Conservation (phyloP, 2,329 filamentous ascomycete genomes). For the Mycosphaerelloides madeirae region DNA sequence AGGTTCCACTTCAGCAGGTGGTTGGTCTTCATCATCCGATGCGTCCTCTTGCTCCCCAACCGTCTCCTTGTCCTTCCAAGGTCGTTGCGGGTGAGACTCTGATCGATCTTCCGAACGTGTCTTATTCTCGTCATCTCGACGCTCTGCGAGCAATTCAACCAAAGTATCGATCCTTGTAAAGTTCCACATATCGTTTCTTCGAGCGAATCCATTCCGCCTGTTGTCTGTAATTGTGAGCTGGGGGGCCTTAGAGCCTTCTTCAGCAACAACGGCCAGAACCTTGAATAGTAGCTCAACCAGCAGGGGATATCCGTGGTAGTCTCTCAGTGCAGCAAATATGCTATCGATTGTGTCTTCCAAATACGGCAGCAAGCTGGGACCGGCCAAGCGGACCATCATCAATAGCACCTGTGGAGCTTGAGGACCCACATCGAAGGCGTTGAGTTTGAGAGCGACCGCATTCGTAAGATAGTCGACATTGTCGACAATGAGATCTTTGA, state of each 20-base stretch:
- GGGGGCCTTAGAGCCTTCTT: slow-evolving; percentile 65
- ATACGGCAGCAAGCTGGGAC: slow-evolving; percentile 75
- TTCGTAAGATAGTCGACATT: slow-evolving; percentile 98
- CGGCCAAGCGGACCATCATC: slow-evolving; percentile 91
- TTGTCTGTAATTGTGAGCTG: slow-evolving; percentile 42
- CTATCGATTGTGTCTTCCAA: slow-evolving; percentile 86
- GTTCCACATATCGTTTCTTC: not conserved
- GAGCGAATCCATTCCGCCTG: not conserved
- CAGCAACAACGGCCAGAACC: slow-evolving; percentile 75
- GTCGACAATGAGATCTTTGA: slow-evolving; percentile 74
- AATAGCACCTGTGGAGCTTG: slow-evolving; percentile 83
- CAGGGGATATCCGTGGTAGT: slow-evolving; percentile 85
- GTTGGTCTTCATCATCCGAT: slow-evolving; percentile 21
- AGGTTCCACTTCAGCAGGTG: slow-evolving; percentile 23
- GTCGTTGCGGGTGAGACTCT: slow-evolving; percentile 21
- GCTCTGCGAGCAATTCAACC: not conserved
- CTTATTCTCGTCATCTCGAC: not conserved
- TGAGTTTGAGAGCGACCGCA: slow-evolving; percentile 80
- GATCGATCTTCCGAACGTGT: slow-evolving; percentile 4
- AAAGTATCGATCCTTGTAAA: not conserved
- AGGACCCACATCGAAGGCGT: slow-evolving; percentile 86
- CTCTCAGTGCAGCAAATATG: slow-evolving; percentile 88
- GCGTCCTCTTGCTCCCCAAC: slow-evolving; percentile 17
- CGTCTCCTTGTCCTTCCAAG: slow-evolving; percentile 33
- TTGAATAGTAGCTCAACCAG: slow-evolving; percentile 82